phyloP scores from a whole-genome alignment of 1,284 basidiomycete species.

The Trametes hirsuta region DNA sequence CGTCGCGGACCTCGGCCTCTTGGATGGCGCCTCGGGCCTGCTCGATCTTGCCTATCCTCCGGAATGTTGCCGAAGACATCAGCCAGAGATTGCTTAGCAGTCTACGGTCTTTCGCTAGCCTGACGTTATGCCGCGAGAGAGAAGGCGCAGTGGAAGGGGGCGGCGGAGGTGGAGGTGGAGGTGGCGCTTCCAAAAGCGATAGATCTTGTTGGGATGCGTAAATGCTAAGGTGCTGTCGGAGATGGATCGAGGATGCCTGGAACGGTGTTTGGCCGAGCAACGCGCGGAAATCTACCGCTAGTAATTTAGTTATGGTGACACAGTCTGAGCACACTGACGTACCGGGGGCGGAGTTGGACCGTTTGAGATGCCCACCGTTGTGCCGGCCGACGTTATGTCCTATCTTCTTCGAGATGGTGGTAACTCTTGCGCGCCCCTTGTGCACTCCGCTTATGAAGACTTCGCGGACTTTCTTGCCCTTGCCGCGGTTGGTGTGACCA shows the following conservation, averaged over 20 bases:
- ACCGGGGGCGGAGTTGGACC: constrained; percentile 71
- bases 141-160: constrained; percentile 39
- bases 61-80: constrained; percentile 92
- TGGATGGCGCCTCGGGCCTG: constrained; percentile 91
- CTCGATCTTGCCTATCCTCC: constrained; percentile 86
- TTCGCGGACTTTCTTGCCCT: constrained; percentile 70
- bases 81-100: constrained; percentile 91
- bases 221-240: constrained; percentile 63
- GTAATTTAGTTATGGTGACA: not conserved
- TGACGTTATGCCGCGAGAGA: constrained; percentile 45
- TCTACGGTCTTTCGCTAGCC: constrained; percentile 65
- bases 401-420: constrained; percentile 76
- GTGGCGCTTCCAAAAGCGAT: constrained; percentile 33
- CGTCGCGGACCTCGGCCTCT: constrained; percentile 91
- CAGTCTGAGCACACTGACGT: constrained; percentile 2
- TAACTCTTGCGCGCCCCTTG: constrained; percentile 71
- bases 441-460: constrained; percentile 75
- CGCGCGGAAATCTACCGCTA: constrained; percentile 60
- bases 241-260: constrained; percentile 88
- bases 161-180: constrained; percentile 47
- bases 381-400: constrained; percentile 66
- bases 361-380: constrained; percentile 50
- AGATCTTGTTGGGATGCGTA: constrained; percentile 39
- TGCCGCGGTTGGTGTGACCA: constrained; percentile 29
- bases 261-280: constrained; percentile 64